Base-by-base conservation (phyloP, 306 rosid genomes). In the Canavalia ensiformis region DNA sequence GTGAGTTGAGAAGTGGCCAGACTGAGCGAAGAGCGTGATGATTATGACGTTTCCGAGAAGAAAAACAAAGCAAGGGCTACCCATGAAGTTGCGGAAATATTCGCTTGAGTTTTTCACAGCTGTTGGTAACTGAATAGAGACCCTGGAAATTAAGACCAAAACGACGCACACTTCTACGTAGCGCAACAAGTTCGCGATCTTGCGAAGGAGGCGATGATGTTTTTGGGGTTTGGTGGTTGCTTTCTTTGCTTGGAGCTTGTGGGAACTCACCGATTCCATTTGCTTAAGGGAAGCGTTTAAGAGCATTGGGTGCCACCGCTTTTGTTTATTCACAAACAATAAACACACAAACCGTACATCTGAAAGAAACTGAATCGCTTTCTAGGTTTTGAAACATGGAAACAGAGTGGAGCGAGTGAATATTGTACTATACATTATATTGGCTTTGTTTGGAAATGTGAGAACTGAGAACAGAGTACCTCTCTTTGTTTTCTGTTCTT, bases 41-140 rank as follows among this genome's bases (percentile, higher is more conserved):
- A 95, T 83, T 0, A 95, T 95, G 28, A 77, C 42, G 81, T 95
- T 95, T 34, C 99, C 99, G 6, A 93, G 4, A 0, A 95, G 60
- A 45, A 95, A 95, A 76, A 91, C 94, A 55, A 90, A 83, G 51
- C 79, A 85, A 50, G 95, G 95, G 25, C 90, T 90, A 1, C 81
- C 76, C 68, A 88, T 28, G 80, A 83, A 68, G 47, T 75, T 85
- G 0, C 77, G 83, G 67, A 95, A 80, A 81, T 86, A 91, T 72
- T 86, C 89, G 49, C 88, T 82, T 5, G 90, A 82, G 81, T 76
- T 89, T 84, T 87, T 95, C 46, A 95, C 55, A 4, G 89, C 90
- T 18, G 44, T 56, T 2, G 94, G 97, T 33, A 95, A 83, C 8
- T 88, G 87, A 9, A 85, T 25, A 3, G 95, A 91, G 30, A 89